Evolutionary conservation across 495 filamentous ascomycete genomes (phyloP).

Genomic region (Hypoxylon trugodes): DNA sequence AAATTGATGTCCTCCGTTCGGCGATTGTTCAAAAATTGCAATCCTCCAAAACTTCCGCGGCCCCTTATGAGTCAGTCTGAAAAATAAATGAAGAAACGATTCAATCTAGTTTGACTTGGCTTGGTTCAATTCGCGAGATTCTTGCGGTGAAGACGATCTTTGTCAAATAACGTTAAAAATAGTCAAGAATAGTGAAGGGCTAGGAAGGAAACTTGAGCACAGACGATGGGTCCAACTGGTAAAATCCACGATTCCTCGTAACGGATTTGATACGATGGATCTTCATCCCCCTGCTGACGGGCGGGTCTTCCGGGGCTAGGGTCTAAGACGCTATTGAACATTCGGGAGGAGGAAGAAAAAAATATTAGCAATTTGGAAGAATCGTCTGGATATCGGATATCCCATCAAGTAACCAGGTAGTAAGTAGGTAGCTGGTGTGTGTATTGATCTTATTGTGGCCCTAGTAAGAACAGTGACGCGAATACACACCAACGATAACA

Average conservation of each 20-base stretch:
- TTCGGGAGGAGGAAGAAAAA: slow-evolving; percentile 16
- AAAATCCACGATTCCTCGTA: slow-evolving; percentile 31
- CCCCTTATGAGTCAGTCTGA: slow-evolving; percentile 10
- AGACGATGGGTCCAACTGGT: slow-evolving; percentile 30
- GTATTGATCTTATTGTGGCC: slow-evolving; percentile 22
- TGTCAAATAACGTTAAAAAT: slow-evolving; percentile 40
- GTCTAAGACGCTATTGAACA: slow-evolving; percentile 24
- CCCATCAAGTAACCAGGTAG: too few species aligned
- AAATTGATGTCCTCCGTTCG: slow-evolving; percentile 21
- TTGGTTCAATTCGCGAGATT: slow-evolving; percentile 31
- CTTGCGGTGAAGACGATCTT: slow-evolving; percentile 46
- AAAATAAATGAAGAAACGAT: neutral
- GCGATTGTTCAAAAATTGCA: slow-evolving; percentile 19
- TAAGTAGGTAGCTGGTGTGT: slow-evolving; percentile 11
- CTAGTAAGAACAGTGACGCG: slow-evolving; percentile 25
- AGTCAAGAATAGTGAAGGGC: slow-evolving; percentile 30
- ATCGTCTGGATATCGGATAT: slow-evolving; percentile 28
- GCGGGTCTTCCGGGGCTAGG: slow-evolving; percentile 40
- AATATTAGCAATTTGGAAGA: slow-evolving; percentile 18
- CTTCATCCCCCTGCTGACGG: slow-evolving; percentile 31
- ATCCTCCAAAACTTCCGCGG: slow-evolving; percentile 5
- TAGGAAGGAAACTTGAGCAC: slow-evolving; percentile 38
- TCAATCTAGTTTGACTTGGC: slow-evolving; percentile 27
- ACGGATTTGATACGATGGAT: slow-evolving; percentile 34
- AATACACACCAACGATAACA: slow-evolving; percentile 27